Evolutionary conservation across 2,329 filamentous ascomycete species (phyloP).

Genomic region (Pseudocercospora fuligena): DNA sequence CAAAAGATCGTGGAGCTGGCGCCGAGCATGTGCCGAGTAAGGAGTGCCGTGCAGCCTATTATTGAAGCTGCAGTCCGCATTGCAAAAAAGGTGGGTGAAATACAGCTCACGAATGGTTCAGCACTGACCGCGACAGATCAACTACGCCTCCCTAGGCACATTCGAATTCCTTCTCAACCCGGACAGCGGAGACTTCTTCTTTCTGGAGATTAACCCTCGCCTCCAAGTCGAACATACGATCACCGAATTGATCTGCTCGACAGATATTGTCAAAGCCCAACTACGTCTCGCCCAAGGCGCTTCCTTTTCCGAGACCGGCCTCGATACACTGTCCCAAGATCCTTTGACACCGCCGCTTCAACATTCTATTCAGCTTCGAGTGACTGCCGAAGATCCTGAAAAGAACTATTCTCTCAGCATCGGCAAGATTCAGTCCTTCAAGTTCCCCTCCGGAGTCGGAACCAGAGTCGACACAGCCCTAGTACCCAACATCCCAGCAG

Average conservation of each 20-base stretch:
- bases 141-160: slow-evolving; percentile 65
- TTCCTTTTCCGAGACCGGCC: slow-evolving; percentile 41
- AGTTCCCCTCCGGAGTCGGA: slow-evolving; percentile 62
- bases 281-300: slow-evolving; percentile 59
- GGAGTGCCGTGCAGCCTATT: slow-evolving; percentile 53
- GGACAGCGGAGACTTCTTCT: slow-evolving; percentile 56
- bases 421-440: slow-evolving; percentile 61
- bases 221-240: slow-evolving; percentile 68
- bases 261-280: slow-evolving; percentile 62
- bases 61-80: slow-evolving; percentile 61
- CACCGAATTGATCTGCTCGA: slow-evolving; percentile 59
- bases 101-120: background rate
- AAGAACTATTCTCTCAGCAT: slow-evolving; percentile 62
- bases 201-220: slow-evolving; percentile 65
- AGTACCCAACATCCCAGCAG: slow-evolving; percentile 45
- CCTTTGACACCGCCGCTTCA: slow-evolving; percentile 45
- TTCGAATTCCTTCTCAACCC: slow-evolving; percentile 68
- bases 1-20: slow-evolving; percentile 67
- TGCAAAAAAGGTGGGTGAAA: slow-evolving; percentile 49
- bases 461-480: slow-evolving; percentile 63
- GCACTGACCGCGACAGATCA: slow-evolving; percentile 44
- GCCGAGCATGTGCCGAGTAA: slow-evolving; percentile 56
- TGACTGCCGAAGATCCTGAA: slow-evolving; percentile 62
- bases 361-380: slow-evolving; percentile 60
- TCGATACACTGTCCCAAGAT: slow-evolving; percentile 36